Conservation (phyloP, 345 rosid genomes). For the Acer saccharum region DNA sequence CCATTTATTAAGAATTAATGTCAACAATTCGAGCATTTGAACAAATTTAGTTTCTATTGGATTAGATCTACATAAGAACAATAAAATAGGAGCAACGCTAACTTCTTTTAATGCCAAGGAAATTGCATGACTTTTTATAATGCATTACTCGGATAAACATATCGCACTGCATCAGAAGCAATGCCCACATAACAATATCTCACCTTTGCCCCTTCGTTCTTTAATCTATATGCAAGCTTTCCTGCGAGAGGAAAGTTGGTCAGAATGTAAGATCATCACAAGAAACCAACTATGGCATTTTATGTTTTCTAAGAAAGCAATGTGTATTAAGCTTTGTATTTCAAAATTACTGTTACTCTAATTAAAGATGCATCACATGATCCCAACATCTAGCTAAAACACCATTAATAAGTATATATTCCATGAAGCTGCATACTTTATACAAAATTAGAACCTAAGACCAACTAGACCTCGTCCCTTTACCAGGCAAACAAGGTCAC, state of each 20-base stretch:
- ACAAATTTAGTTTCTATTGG: not conserved
- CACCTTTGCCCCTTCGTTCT: conserved; percentile 88
- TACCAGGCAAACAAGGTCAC: not conserved
- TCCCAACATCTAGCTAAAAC: too few species aligned
- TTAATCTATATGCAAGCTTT: conserved; percentile 86
- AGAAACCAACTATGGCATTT: not conserved
- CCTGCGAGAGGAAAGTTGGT: conserved; percentile 48
- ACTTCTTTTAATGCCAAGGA: not conserved
- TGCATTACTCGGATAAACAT: not conserved
- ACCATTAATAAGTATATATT: too few species aligned
- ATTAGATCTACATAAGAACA: not conserved
- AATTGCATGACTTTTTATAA: not conserved
- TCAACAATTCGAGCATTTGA: not conserved
- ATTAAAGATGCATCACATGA: too few species aligned
- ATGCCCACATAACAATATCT: conserved; percentile 17
- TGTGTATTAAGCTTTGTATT: not conserved
- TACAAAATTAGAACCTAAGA: not conserved
- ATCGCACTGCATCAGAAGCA: conserved; percentile 17
- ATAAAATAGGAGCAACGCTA: not conserved
- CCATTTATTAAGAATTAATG: not conserved
- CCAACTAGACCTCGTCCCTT: not conserved
- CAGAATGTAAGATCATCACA: conserved; percentile 7
- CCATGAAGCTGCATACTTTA: not conserved
- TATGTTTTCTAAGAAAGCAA: not conserved
- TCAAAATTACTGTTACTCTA: not conserved